Evolutionary conservation across 495 filamentous ascomycete species (phyloP).

Genomic region (Pyrenula massariospora): DNA sequence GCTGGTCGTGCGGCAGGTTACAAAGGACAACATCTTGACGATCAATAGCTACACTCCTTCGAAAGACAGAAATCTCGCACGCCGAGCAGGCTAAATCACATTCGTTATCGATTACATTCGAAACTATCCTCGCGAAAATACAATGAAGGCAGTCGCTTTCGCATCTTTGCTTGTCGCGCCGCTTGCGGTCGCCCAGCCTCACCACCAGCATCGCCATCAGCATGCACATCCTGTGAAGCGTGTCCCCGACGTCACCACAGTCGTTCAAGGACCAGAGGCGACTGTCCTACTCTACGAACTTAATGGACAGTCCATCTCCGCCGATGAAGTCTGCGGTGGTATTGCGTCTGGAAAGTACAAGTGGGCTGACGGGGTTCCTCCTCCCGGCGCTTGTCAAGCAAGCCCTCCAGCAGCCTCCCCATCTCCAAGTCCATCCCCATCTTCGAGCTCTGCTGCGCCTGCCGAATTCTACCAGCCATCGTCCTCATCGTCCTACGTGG

Average conservation of each 20-base stretch:
- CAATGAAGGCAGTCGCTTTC: neutral
- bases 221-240: constrained; percentile 19
- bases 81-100: neutral
- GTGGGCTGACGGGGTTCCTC: constrained; percentile 23
- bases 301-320: constrained; percentile 39
- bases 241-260: constrained; percentile 11
- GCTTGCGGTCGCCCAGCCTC: constrained; percentile 29
- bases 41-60: neutral
- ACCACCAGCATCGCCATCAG: constrained; percentile 28
- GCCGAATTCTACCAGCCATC: constrained; percentile 18
- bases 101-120: neutral
- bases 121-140: neutral
- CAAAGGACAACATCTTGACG: neutral
- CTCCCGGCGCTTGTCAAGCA: constrained; percentile 19
- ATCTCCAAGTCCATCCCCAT: constrained; percentile 10
- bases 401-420: constrained; percentile 7
- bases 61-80: too few relatives aligned
- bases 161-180: constrained; percentile 3
- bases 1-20: neutral
- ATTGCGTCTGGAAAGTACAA: constrained; percentile 39
- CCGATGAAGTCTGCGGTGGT: constrained; percentile 47
- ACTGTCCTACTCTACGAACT: constrained; percentile 49
- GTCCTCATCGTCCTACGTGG: neutral
- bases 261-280: constrained; percentile 33
- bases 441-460: constrained; percentile 12